phyloP scores from a whole-genome alignment of 306 rosid genomes.

The Adenanthera pavonina region DNA sequence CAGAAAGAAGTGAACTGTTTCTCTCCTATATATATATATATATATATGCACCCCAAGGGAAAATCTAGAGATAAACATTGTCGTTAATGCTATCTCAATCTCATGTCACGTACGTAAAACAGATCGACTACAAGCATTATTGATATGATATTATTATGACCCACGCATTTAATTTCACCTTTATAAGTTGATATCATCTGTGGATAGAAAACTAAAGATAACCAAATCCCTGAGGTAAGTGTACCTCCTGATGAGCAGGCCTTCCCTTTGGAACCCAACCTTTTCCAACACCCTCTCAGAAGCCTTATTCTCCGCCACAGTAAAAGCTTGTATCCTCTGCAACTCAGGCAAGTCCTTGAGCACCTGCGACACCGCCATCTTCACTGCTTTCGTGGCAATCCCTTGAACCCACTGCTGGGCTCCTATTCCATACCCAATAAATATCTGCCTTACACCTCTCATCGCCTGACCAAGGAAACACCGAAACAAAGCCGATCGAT shows the following conservation, averaged over 20 bases:
- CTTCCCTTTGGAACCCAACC: conserved; percentile 58
- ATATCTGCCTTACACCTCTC: conserved; percentile 58
- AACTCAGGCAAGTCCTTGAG: conserved; percentile 53
- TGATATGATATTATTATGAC: too few species aligned
- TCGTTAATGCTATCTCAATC: too few species aligned
- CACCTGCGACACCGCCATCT: conserved; percentile 48
- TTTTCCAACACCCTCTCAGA: conserved; percentile 66
- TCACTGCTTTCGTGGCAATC: conserved; percentile 52
- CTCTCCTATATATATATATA: too few species aligned
- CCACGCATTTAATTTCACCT: not conserved
- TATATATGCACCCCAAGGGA: too few species aligned
- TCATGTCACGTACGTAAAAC: too few species aligned
- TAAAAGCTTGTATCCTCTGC: conserved; percentile 59
- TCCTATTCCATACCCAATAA: conserved; percentile 55
- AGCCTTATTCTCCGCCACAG: conserved; percentile 42
- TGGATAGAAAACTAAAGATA: conserved; percentile 41
- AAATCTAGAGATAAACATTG: too few species aligned
- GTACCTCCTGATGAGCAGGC: conserved; percentile 53
- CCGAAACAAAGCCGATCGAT: conserved; percentile 50
- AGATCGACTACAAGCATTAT: too few species aligned
- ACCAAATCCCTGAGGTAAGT: conserved; percentile 35
- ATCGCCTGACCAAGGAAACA: conserved; percentile 48
- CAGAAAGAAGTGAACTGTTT: too few species aligned
- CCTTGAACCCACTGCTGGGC: conserved; percentile 63
- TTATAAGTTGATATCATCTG: conserved; percentile 23